Evolutionary conservation across 2,329 filamentous ascomycete genomes (phyloP).

Genomic region (Penicillium sp.): DNA sequence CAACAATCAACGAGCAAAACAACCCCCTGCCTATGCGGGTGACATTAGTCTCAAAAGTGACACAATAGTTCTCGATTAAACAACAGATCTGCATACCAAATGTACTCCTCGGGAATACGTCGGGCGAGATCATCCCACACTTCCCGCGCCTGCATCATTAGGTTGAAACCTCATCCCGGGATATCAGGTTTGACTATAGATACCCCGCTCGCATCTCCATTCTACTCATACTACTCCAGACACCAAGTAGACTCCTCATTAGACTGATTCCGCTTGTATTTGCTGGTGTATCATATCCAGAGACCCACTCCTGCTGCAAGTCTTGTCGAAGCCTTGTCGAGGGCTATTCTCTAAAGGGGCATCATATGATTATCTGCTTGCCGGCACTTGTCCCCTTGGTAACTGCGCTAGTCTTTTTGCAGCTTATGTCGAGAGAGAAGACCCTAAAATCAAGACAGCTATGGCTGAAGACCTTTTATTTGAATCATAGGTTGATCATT

Average conservation of each 20-base stretch:
- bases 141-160: slow-evolving; percentile 4
- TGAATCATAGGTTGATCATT: too few species aligned
- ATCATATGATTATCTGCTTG: not conserved
- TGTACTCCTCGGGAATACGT: not conserved
- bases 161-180: slow-evolving; percentile 1
- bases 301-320: not conserved
- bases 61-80: not conserved
- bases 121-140: not conserved
- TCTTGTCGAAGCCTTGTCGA: not conserved
- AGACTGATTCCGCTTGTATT: not conserved
- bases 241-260: not conserved
- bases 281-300: not conserved
- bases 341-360: not conserved
- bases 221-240: not conserved
- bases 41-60: not conserved
- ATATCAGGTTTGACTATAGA: not conserved
- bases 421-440: not conserved
- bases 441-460: too few species aligned
- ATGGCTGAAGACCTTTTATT: not conserved
- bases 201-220: not conserved
- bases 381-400: not conserved
- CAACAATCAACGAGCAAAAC: not conserved
- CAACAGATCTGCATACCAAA: not conserved
- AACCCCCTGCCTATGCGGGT: not conserved
- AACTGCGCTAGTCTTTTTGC: not conserved